These are phyloP conservation scores for Vitis rupestris DNA, from an alignment of 164 flowering plant genomes.

Conservation along the genomic window DNA sequence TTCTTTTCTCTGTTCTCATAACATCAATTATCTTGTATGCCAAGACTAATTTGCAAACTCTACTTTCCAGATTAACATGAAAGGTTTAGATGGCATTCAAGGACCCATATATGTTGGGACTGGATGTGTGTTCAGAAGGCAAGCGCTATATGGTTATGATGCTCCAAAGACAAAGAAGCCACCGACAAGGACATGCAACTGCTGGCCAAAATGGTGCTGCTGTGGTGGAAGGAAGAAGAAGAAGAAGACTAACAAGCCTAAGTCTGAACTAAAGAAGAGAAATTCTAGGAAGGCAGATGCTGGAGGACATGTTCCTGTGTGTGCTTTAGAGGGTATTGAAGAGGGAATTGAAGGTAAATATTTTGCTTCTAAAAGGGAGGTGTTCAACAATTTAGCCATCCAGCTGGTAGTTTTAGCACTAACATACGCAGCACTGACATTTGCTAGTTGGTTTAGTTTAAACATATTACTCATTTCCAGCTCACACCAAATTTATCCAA, in stretches of 20 bases:
- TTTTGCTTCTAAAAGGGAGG: background rate
- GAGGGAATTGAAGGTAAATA: conserved; percentile 50
- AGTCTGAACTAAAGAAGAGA: conserved; percentile 40
- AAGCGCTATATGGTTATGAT: conserved; percentile 65
- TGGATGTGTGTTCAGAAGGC: conserved; percentile 75
- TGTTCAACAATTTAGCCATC: background rate
- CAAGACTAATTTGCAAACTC: background rate
- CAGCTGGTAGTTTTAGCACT: background rate
- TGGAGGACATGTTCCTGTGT: conserved; percentile 22
- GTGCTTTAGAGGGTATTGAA: conserved; percentile 45
- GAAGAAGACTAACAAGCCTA: conserved; percentile 39
- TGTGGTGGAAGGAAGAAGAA: conserved; percentile 46
- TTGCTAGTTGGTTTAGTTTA: too few relatives aligned
- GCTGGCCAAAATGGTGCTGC: conserved; percentile 65
- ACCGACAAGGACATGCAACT: conserved; percentile 57
- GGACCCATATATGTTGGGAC: conserved; percentile 86
- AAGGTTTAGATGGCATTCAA: conserved; percentile 81
- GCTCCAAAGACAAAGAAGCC: conserved; percentile 58
- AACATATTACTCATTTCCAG: too few relatives aligned
- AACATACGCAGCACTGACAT: background rate
- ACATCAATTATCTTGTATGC: background rate
- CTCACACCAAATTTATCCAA: too few relatives aligned
- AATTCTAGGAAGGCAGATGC: conserved; percentile 29
- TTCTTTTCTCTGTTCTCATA: background rate
- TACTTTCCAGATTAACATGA: conserved; percentile 62